phyloP scores from a whole-genome alignment of 352 stramenopile genomes.

The Pythium grandisporangium region DNA sequence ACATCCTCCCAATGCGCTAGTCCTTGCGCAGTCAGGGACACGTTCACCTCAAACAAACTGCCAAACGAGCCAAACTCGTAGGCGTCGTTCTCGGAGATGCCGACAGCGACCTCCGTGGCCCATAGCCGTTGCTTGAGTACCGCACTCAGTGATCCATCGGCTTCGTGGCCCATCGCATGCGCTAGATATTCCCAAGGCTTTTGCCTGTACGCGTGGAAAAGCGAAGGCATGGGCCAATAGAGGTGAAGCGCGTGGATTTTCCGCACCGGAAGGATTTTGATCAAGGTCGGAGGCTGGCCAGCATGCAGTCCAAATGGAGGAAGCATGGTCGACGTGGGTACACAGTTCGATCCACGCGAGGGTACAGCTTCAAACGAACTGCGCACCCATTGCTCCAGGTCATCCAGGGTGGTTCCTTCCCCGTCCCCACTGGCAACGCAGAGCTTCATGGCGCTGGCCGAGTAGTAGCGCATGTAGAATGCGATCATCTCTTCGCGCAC shows the following conservation, averaged over 20 bases:
- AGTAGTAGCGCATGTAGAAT: constrained; percentile 35
- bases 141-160: constrained; percentile 17
- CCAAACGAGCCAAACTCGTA: constrained; percentile 34
- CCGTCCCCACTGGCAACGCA: constrained; percentile 24
- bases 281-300: constrained; percentile 14
- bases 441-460: constrained; percentile 32
- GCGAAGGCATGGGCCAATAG: constrained; percentile 23
- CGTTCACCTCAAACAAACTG: constrained; percentile 29
- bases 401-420: constrained; percentile 26
- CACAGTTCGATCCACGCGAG: constrained; percentile 2
- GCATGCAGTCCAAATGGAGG: constrained; percentile 16
- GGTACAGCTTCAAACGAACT: constrained; percentile 25
- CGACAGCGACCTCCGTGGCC: constrained; percentile 22
- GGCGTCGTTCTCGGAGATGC: constrained; percentile 23
- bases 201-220: constrained; percentile 14
- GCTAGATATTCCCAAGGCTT: constrained; percentile 31
- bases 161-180: constrained; percentile 31
- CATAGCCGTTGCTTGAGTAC: constrained; percentile 18
- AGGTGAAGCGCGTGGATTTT: constrained; percentile 28
- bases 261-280: constrained; percentile 21
- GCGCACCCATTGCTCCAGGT: constrained; percentile 20
- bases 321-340: neutral
- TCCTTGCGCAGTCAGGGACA: constrained; percentile 18
- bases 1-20: constrained; percentile 21
- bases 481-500: constrained; percentile 20